Base-by-base conservation (phyloP, 352 stramenopile species). In the Phytophthora uliginosa region DNA sequence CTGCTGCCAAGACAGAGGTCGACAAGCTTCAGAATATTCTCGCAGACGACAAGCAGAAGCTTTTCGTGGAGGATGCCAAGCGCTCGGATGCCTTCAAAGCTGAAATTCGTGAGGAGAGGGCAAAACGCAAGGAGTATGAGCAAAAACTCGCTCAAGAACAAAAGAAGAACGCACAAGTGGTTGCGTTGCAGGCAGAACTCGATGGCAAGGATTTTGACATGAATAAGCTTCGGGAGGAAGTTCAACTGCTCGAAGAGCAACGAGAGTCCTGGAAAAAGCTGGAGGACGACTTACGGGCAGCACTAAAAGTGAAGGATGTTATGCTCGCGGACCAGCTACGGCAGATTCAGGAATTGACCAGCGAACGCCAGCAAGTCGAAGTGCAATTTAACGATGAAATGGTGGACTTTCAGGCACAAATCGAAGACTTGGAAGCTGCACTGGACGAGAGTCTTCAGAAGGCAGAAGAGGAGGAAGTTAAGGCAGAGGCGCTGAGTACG, bases 301-400 rank as follows among this genome's bases (percentile, higher is more conserved):
- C 83, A 2, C 12, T 92, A 4, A 91, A 90, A 59, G 85, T 92
- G 5, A 92, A 93, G 55, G 82, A 94, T 28, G 79, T 92, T 1
- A 94, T 94, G 84, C 76, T 92, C 7, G 79, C 85, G 12, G 85
- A 93, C 51, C 81, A 91, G 31, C 69, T 79, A 31, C 73, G 84
- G n/a, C 87, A 91, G 61, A 78, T 90, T 0, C 63, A 78, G 10
- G 74, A 92, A 48, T 52, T 90, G 31, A 76, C 70, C 0, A 64
- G 67, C 17, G 71, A 83, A 2, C 65, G 73, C 2, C 58, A 76
- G 6, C 70, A 78, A 26, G 4, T 74, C 0, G 83, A 91, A 53
- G 55, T 60, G 17, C 81, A 89, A 10, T 83, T 88, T 20, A 74
- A 82, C 3, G 74, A 86, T 31, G 82, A 93, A 47, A 84, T 87